Conservation (phyloP, 2,329 filamentous ascomycete species). For the Akanthomyces lecanii region DNA sequence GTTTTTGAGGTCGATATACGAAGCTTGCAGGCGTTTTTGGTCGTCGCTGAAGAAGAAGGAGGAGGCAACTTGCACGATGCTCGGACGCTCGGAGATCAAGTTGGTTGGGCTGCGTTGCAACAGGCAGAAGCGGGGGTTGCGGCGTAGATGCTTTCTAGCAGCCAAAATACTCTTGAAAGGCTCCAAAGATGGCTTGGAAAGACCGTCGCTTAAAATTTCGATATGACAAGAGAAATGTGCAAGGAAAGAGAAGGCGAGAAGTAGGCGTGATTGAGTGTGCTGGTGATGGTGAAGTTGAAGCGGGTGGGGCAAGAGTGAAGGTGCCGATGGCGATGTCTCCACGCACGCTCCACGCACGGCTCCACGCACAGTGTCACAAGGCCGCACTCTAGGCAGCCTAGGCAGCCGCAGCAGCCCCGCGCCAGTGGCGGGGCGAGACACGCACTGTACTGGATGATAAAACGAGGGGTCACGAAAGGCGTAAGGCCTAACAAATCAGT, state of each 20-base stretch:
- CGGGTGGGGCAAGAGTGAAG: slow-evolving; percentile 29
- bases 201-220: not conserved
- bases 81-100: not conserved
- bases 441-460: not conserved
- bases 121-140: not conserved
- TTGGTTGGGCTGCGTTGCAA: not conserved
- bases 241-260: slow-evolving; percentile 14
- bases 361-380: slow-evolving; percentile 15
- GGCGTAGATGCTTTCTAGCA: too few relatives aligned
- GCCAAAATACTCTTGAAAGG: too few relatives aligned
- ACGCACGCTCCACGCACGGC: slow-evolving; percentile 10
- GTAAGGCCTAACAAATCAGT: not conserved
- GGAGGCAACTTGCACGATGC: not conserved
- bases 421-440: not conserved
- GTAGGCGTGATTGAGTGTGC: slow-evolving; percentile 22
- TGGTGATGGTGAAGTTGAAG: slow-evolving; percentile 22
- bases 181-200: too few relatives aligned
- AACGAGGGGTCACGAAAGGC: not conserved
- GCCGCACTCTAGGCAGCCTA: slow-evolving; percentile 2
- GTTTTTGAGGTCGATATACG: not conserved
- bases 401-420: slow-evolving; percentile 6
- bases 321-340: slow-evolving; percentile 16
- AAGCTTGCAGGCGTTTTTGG: not conserved
- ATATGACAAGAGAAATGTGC: slow-evolving; percentile 4
- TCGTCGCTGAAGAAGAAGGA: not conserved